A percentile compares a stretch with the other conserved stretches of the same genome.
These are phyloP conservation scores for Eimeria acervulina DNA, from an alignment of 169 alveolate genomes.

Conservation along the genomic window DNA sequence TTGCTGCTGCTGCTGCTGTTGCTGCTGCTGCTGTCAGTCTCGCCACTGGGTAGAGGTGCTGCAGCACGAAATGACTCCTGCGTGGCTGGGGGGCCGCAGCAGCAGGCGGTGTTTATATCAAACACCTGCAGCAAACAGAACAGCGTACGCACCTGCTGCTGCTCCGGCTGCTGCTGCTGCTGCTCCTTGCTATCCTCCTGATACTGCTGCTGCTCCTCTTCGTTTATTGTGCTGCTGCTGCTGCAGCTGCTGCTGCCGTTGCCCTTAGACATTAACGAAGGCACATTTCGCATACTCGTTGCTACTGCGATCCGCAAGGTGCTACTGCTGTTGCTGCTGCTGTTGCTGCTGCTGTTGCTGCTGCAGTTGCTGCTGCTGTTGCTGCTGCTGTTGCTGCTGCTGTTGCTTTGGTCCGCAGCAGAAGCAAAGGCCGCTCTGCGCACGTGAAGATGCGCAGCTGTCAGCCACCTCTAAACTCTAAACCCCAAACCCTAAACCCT, in stretches of 20 bases:
- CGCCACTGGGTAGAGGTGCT: not conserved
- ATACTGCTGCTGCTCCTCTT: too few relatives aligned
- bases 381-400: too few relatives aligned
- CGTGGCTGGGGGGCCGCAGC: slow-evolving; percentile 3
- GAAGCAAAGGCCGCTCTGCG: too few relatives aligned
- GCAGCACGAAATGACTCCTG: slow-evolving; percentile 66
- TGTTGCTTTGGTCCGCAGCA: too few relatives aligned
- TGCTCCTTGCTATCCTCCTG: not conserved
- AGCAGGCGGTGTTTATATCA: not conserved
- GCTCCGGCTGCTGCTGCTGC: not conserved
- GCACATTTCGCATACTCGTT: not conserved
- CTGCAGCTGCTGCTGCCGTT: not conserved
- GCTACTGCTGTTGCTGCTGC: slow-evolving; percentile 13
- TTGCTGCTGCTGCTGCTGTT: slow-evolving; percentile 9
- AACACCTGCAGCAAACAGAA: not conserved
- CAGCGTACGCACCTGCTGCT: not conserved
- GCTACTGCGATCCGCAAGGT: not conserved
- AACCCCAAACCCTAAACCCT: too few relatives aligned
- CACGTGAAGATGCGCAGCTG: too few relatives aligned
- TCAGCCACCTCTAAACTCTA: too few relatives aligned
- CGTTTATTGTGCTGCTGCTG: too few relatives aligned
- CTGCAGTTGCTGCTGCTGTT: slow-evolving; percentile 4
- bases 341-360: not conserved
- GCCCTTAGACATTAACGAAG: too few relatives aligned
- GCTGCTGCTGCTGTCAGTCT: slow-evolving; percentile 21